phyloP scores from a whole-genome alignment of 106 monocot genomes.

The Dactylorhiza incarnata region DNA sequence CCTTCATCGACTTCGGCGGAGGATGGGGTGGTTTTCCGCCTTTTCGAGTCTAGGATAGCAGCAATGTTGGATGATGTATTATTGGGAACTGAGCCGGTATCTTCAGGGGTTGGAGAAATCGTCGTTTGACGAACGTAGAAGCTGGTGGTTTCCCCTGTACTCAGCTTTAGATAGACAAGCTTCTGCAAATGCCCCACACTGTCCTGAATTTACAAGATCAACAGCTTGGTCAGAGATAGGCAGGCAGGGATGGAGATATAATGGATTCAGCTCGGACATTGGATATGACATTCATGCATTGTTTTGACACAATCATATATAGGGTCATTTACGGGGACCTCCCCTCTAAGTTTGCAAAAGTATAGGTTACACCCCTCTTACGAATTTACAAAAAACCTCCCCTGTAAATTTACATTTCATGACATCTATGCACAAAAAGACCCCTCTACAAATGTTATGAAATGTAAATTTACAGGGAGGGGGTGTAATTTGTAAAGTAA shows the following conservation, averaged over 20 bases:
- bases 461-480: too few species aligned
- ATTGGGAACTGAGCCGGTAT: not conserved
- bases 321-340: too few species aligned
- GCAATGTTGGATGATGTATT: slow-evolving; percentile 3
- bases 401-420: too few species aligned
- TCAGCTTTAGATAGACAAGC: slow-evolving; percentile 9
- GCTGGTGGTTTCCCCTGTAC: slow-evolving; percentile 6
- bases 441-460: too few species aligned
- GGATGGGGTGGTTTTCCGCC: not conserved
- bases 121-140: slow-evolving; percentile 30
- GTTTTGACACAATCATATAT: too few species aligned
- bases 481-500: too few species aligned
- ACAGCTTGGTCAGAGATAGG: not conserved
- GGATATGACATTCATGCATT: too few species aligned
- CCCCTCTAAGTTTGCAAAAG: too few species aligned
- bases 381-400: too few species aligned
- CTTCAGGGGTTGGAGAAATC: not conserved
- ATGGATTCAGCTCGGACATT: too few species aligned
- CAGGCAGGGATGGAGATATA: not conserved
- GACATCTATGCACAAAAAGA: too few species aligned
- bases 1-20: not conserved
- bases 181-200: slow-evolving; percentile 31
- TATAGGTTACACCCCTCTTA: too few species aligned
- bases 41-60: slow-evolving; percentile 5
- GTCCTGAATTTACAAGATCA: slow-evolving; percentile 21